phyloP scores from a whole-genome alignment of 225 moss, liverwort and hornwort genomes.

The Ulota crispa region DNA sequence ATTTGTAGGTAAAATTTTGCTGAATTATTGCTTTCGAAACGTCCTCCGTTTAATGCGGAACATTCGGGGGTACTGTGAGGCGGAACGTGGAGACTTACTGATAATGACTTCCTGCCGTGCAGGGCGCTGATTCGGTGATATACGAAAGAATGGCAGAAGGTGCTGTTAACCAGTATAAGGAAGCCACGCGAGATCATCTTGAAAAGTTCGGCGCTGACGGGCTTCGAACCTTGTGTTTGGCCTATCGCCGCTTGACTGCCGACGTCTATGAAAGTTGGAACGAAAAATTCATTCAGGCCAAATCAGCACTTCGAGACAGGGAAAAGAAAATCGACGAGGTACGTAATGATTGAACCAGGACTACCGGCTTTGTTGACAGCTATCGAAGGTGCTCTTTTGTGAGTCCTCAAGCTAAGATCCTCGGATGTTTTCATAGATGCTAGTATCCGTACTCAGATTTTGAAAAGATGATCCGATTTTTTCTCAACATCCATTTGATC shows the following conservation, averaged over 20 bases:
- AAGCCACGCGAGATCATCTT: slow-evolving; percentile 80
- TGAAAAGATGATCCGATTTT: background rate
- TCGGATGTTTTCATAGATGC: slow-evolving; percentile 10
- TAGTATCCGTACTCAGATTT: background rate
- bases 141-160: slow-evolving; percentile 87
- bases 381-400: slow-evolving; percentile 7
- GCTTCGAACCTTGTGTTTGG: slow-evolving; percentile 86
- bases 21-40: background rate
- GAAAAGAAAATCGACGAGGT: slow-evolving; percentile 97
- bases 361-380: background rate
- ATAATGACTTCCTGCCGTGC: slow-evolving; percentile 30
- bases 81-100: background rate
- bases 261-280: slow-evolving; percentile 82
- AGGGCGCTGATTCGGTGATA: slow-evolving; percentile 93
- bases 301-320: slow-evolving; percentile 79
- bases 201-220: slow-evolving; percentile 95
- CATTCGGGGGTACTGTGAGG: background rate
- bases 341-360: background rate
- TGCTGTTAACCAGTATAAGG: slow-evolving; percentile 64
- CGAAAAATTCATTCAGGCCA: slow-evolving; percentile 85
- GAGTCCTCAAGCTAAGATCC: background rate
- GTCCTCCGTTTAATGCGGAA: background rate
- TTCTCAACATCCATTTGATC: background rate
- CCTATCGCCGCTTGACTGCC: slow-evolving; percentile 62
- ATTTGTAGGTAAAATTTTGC: background rate